Evolutionary conservation across 768 basidiomycete genomes (phyloP), one percentile per base, ranked within the genome.

Genomic region (Fibroporia radiculosa): DNA sequence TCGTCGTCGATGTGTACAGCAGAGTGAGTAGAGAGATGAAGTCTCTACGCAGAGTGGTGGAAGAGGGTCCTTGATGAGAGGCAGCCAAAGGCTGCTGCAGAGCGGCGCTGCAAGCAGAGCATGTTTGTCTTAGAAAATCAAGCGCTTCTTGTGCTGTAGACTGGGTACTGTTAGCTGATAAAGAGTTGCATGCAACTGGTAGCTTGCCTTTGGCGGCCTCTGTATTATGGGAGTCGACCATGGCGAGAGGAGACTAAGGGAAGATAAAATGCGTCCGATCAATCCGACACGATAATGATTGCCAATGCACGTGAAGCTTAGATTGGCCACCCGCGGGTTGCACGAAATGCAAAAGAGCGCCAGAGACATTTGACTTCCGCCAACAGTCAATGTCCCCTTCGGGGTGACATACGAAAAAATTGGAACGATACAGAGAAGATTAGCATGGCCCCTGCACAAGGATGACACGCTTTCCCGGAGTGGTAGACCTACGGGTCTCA

Each of bases 391-490:
- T 79, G 80, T 81, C 80, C 82, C 81, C 81, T 84, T 84, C 80
- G 81, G 82, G 81, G 86, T 83, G 83, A 81, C 86, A 86, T 84
- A 88, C 80, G 83, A 84, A 86, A 92, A 91, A 89, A 86, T 92
- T 91, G 90, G 87, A 93, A 92, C 89, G 86, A 93, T 93, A 92
- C 91, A 93, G 91, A 95, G 92, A 93, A 93, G 92, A 93, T 95
- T 93, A 93, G 92, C 92, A 95, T 95, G 88, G 93, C 91, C 92
- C 93, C 92, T 95, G 92, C 93, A 95, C 91, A 96, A 93, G 93
- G 92, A 93, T 93, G 92, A 93, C 92, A 93, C 87, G 86, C 85
- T 89, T 85, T 84, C 76, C 82, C 83, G 82, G 84, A 86, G 84
- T 85, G 83, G 84, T 84, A 84, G 62, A 63, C 57, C 62, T 63